phyloP scores from a whole-genome alignment of 805 yeast species.

The Grigorovia humatica region DNA sequence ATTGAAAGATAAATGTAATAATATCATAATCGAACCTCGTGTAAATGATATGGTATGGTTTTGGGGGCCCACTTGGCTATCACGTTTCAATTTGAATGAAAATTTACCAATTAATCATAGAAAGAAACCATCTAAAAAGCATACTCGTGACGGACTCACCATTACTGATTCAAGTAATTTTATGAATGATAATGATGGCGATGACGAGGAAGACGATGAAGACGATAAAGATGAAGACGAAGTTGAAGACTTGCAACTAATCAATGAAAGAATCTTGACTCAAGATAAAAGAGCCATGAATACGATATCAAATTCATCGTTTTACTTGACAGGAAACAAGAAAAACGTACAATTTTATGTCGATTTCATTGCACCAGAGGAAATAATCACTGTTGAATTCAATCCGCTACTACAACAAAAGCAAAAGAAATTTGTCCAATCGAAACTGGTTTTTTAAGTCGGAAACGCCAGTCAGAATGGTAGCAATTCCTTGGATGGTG shows the following conservation, averaged over 20 bases:
- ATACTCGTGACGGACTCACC: slow-evolving; percentile 35
- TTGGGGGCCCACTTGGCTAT: slow-evolving; percentile 80
- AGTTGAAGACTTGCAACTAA: not conserved
- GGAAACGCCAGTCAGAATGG: too few relatives aligned
- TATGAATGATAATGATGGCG: slow-evolving; percentile 24
- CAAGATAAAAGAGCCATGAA: not conserved
- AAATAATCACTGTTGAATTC: slow-evolving; percentile 66
- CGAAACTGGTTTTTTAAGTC: slow-evolving; percentile 39
- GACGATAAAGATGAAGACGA: slow-evolving; percentile 3
- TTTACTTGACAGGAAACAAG: slow-evolving; percentile 72
- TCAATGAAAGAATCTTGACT: not conserved
- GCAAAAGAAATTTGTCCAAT: slow-evolving; percentile 55
- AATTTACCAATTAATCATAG: slow-evolving; percentile 40
- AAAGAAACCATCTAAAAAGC: slow-evolving; percentile 28
- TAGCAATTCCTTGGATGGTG: too few relatives aligned
- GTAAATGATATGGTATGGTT: slow-evolving; percentile 53
- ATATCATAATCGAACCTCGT: slow-evolving; percentile 45
- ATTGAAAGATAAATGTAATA: slow-evolving; percentile 60
- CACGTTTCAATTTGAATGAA: slow-evolving; percentile 54
- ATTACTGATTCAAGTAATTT: slow-evolving; percentile 32
- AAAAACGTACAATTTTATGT: slow-evolving; percentile 51
- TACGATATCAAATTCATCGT: slow-evolving; percentile 30
- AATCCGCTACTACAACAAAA: slow-evolving; percentile 49
- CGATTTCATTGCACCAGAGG: slow-evolving; percentile 41
- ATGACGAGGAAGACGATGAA: slow-evolving; percentile 16